Percentiles rank a stretch among this genome's conserved stretches.
phyloP scores from a whole-genome alignment of 129 eudicot species.

The Artemisia tridentata region DNA sequence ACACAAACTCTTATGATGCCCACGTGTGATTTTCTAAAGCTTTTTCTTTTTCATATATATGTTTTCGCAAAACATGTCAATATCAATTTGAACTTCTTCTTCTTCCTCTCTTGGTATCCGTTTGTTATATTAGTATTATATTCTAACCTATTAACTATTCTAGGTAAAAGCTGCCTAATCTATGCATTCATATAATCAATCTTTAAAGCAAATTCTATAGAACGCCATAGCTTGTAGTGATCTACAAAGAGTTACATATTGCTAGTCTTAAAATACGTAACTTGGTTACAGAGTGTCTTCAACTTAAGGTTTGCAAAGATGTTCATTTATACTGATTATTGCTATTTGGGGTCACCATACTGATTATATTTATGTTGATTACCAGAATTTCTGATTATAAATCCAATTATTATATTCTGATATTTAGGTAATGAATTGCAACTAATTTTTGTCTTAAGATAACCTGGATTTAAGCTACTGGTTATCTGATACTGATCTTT shows the following conservation, averaged over 20 bases:
- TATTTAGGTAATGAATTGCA: no score
- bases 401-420: no score
- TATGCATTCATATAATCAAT: background rate
- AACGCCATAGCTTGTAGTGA: slow-evolving; percentile 3
- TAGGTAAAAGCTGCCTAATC: no score
- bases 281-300: background rate
- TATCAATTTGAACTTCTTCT: no score
- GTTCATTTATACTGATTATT: background rate
- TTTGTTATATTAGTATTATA: no score
- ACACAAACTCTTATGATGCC: no score
- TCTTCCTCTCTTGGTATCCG: no score
- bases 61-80: no score
- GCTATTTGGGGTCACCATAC: background rate
- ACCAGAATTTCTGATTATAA: no score
- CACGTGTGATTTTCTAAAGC: no score
- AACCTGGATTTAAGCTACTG: background rate
- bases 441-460: background rate
- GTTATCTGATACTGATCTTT: background rate
- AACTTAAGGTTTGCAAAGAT: slow-evolving; percentile 10
- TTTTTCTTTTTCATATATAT: no score
- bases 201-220: background rate
- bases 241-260: background rate
- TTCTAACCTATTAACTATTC: no score
- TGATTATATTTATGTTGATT: background rate
- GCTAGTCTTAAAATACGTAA: background rate